A percentile compares a stretch with the other conserved stretches of the same genome.
These are phyloP conservation scores for Plasmodium relictum DNA, from an alignment of 169 alveolate species.

Conservation along the genomic window DNA sequence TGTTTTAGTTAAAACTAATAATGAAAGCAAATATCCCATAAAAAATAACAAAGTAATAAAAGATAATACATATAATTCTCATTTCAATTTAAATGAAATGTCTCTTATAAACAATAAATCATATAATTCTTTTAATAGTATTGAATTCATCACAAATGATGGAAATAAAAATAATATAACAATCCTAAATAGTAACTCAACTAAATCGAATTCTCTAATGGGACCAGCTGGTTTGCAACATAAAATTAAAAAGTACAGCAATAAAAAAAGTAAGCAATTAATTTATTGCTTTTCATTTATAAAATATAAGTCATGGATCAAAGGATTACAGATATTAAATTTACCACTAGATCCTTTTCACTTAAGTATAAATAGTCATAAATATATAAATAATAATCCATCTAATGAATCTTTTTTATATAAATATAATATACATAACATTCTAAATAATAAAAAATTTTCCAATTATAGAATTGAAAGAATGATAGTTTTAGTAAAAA, in stretches of 20 bases:
- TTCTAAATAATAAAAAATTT: slow-evolving; percentile 50
- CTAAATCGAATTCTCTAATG: too few relatives aligned
- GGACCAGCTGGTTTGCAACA: too few relatives aligned
- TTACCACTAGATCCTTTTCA: slow-evolving; percentile 66
- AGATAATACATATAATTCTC: too few relatives aligned
- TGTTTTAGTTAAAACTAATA: too few relatives aligned
- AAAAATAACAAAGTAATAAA: too few relatives aligned
- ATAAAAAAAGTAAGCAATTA: slow-evolving; percentile 38
- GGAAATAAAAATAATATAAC: too few relatives aligned
- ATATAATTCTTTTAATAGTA: too few relatives aligned
- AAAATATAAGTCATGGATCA: slow-evolving; percentile 63
- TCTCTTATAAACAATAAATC: too few relatives aligned
- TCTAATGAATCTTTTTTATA: slow-evolving; percentile 28
- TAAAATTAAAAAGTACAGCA: neutral
- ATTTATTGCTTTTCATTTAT: slow-evolving; percentile 62
- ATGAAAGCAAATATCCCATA: too few relatives aligned
- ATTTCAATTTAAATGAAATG: too few relatives aligned
- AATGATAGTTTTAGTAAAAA: slow-evolving; percentile 57
- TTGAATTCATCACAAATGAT: too few relatives aligned
- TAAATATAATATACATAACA: slow-evolving; percentile 59
- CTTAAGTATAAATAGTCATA: slow-evolving; percentile 59
- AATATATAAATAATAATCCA: slow-evolving; percentile 3
- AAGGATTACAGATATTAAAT: slow-evolving; percentile 45
- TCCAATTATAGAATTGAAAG: slow-evolving; percentile 38
- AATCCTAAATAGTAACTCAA: too few relatives aligned